phyloP scores from a whole-genome alignment of 1,284 basidiomycete species.

The Cryptococcus sp. region DNA sequence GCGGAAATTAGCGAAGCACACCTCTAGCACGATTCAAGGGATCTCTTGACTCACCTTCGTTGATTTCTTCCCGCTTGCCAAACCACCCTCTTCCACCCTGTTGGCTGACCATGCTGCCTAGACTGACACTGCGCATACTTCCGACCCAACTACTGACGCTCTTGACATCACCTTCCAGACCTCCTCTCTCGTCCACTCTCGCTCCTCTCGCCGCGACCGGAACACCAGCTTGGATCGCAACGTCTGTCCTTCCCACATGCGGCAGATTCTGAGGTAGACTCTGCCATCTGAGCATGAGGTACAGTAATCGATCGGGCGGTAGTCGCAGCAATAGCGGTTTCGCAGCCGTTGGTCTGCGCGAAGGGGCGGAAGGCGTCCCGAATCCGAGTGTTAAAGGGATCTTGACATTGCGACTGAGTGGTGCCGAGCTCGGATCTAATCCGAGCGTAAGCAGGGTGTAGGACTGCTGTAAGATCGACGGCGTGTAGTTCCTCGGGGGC shows the following conservation, averaged over 20 bases:
- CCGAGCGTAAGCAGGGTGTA: slow-evolving; percentile 53
- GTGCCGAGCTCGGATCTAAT: slow-evolving; percentile 47
- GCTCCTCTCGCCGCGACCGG: slow-evolving; percentile 37
- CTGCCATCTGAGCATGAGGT: slow-evolving; percentile 51
- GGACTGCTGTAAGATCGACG: slow-evolving; percentile 41
- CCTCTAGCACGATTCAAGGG: background rate
- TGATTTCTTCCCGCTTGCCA: slow-evolving; percentile 39
- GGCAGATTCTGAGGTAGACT: slow-evolving; percentile 36
- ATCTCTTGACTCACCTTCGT: slow-evolving; percentile 39
- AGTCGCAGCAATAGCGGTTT: slow-evolving; percentile 49
- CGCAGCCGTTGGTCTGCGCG: slow-evolving; percentile 8
- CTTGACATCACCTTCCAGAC: slow-evolving; percentile 46
- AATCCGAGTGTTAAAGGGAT: slow-evolving; percentile 50
- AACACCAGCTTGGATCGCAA: slow-evolving; percentile 45
- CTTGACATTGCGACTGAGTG: slow-evolving; percentile 41
- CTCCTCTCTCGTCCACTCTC: slow-evolving; percentile 15
- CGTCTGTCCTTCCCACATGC: slow-evolving; percentile 50
- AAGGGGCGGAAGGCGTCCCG: slow-evolving; percentile 25
- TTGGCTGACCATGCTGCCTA: slow-evolving; percentile 27
- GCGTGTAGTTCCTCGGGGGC: slow-evolving; percentile 6
- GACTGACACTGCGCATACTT: slow-evolving; percentile 48
- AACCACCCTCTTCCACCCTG: slow-evolving; percentile 36
- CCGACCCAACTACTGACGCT: slow-evolving; percentile 53
- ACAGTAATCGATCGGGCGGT: slow-evolving; percentile 51
- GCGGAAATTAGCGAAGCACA: slow-evolving; percentile 5